Conservation (phyloP, 139 green algal genomes). For the Dunaliella primolecta region DNA sequence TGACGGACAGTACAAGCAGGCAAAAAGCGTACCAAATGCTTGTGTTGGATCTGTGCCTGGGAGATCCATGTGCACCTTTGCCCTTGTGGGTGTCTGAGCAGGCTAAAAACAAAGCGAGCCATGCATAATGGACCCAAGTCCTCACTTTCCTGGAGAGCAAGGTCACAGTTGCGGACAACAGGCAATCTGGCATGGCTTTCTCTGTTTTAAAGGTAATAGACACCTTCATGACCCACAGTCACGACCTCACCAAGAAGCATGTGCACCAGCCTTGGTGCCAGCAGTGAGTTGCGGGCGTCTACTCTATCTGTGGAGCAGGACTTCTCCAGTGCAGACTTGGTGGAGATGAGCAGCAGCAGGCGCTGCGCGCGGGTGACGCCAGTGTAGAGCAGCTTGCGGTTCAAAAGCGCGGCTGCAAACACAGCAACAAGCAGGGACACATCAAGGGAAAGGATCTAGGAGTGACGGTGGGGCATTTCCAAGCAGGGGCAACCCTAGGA, state of each 20-base stretch:
- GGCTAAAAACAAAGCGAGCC: not conserved
- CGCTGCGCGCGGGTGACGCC: constrained; percentile 53
- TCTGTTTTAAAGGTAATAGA: not conserved
- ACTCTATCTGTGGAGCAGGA: not conserved
- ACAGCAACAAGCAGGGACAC: not conserved
- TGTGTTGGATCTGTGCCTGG: no score
- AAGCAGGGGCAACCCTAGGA: no score
- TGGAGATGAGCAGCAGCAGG: constrained; percentile 52
- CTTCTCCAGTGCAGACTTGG: not conserved
- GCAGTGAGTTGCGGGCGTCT: constrained; percentile 8
- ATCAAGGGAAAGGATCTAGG: constrained; percentile 1
- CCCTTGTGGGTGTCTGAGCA: no score
- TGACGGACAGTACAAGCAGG: no score
- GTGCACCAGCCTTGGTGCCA: not conserved
- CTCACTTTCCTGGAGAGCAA: no score
- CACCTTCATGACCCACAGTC: not conserved
- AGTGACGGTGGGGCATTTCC: not conserved
- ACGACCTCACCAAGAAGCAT: not conserved
- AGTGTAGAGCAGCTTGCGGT: constrained; percentile 78
- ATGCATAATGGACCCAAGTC: not conserved
- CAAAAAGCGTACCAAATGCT: no score
- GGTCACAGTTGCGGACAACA: not conserved
- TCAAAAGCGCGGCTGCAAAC: constrained; percentile 38
- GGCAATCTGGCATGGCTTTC: not conserved
- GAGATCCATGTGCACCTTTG: no score